These are phyloP conservation scores for Zoysia pacifica DNA, from an alignment of 176 grass and related monocot species.

Conservation along the genomic window DNA sequence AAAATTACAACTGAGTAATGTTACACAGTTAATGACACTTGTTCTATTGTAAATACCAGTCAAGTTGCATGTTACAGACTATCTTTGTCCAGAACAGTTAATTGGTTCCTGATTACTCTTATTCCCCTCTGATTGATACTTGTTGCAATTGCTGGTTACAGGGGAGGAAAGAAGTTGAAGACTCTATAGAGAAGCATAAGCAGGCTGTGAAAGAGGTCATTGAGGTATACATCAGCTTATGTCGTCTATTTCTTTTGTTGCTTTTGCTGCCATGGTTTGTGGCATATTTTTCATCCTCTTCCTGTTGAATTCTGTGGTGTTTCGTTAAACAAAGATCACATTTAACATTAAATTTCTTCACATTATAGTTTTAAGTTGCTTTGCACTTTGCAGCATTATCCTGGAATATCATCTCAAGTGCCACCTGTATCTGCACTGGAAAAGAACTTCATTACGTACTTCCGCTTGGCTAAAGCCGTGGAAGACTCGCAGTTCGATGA, in stretches of 20 bases:
- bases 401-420: conserved; percentile 61
- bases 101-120: conserved; percentile 12
- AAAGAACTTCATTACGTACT: conserved; percentile 56
- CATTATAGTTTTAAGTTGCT: conserved; percentile 22
- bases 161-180: conserved; percentile 79
- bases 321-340: conserved; percentile 9
- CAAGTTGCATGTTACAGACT: not conserved
- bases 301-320: not conserved
- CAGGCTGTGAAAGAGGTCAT: conserved; percentile 59
- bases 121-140: not conserved
- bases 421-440: conserved; percentile 58
- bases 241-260: not conserved
- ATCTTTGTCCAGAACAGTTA: not conserved
- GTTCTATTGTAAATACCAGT: not conserved
- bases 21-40: not conserved
- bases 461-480: conserved; percentile 41
- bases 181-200: conserved; percentile 75
- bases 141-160: conserved; percentile 44
- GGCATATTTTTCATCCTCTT: not conserved
- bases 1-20: not conserved
- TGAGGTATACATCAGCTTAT: conserved; percentile 62
- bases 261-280: conserved; percentile 12
- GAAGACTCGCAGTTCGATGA: conserved; percentile 56
- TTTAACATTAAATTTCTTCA: not conserved
- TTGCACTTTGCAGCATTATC: conserved; percentile 48